Conservation (phyloP, 495 filamentous ascomycete species). For the Staphylotrichum tortipilum region DNA sequence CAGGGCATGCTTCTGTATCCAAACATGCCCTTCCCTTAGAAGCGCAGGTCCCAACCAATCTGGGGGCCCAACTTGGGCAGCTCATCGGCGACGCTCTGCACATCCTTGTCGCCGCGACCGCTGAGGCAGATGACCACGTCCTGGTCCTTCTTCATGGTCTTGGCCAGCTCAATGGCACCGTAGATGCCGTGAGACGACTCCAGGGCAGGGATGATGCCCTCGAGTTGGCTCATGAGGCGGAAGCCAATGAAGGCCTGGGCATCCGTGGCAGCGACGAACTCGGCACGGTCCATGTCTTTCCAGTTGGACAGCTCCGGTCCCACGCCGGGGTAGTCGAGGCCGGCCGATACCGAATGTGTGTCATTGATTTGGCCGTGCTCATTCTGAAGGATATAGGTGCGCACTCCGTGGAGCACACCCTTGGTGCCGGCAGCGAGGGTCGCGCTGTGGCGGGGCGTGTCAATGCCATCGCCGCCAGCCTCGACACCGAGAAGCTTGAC, state of each 20-base stretch:
- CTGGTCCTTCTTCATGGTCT: slow-evolving; percentile 78
- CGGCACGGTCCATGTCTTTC: slow-evolving; percentile 82
- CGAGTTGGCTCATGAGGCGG: slow-evolving; percentile 67
- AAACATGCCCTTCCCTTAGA: slow-evolving; percentile 20
- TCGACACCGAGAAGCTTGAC: slow-evolving; percentile 92
- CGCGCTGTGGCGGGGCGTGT: slow-evolving; percentile 78
- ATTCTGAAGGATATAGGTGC: slow-evolving; percentile 91
- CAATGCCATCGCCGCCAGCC: slow-evolving; percentile 90
- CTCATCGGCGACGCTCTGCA: slow-evolving; percentile 95
- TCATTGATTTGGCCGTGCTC: slow-evolving; percentile 85
- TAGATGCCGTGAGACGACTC: slow-evolving; percentile 91
- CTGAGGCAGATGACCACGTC: slow-evolving; percentile 92
- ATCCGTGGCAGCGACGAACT: slow-evolving; percentile 87
- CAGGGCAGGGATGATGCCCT: slow-evolving; percentile 94
- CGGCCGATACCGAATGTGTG: slow-evolving; percentile 94
- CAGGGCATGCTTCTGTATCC: neutral
- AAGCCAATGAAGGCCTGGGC: slow-evolving; percentile 89
- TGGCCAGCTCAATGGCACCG: slow-evolving; percentile 81
- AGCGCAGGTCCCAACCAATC: slow-evolving; percentile 95
- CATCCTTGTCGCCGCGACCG: slow-evolving; percentile 94
- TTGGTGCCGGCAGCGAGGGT: slow-evolving; percentile 81
- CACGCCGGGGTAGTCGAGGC: slow-evolving; percentile 94
- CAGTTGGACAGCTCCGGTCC: slow-evolving; percentile 84
- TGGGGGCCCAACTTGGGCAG: slow-evolving; percentile 77
- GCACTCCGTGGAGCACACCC: slow-evolving; percentile 90